Evolutionary conservation across 805 yeast species (phyloP).

Genomic region (Priceomyces haplophilus): DNA sequence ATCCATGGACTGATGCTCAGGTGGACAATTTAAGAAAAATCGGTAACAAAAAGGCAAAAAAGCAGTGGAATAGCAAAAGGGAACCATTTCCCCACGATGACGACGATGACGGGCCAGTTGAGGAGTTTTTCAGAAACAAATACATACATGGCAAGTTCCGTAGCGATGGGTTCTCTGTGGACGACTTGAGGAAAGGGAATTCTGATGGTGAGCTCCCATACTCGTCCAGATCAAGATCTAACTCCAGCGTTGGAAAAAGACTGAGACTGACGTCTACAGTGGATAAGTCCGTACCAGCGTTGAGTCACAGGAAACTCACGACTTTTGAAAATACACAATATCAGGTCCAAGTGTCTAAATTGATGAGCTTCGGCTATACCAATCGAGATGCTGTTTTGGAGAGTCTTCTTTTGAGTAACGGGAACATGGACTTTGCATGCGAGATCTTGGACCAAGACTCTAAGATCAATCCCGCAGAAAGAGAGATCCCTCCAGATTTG

Average conservation of each 20-base stretch:
- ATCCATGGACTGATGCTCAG: slow-evolving; percentile 62
- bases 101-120: slow-evolving; percentile 56
- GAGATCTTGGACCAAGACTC: slow-evolving; percentile 49
- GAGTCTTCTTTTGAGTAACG: slow-evolving; percentile 57
- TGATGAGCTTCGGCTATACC: slow-evolving; percentile 50
- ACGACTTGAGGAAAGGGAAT: slow-evolving; percentile 34
- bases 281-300: slow-evolving; percentile 29
- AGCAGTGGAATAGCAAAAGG: slow-evolving; percentile 64
- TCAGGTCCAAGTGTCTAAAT: slow-evolving; percentile 44
- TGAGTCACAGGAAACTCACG: slow-evolving; percentile 52
- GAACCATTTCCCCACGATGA: slow-evolving; percentile 74
- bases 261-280: slow-evolving; percentile 20
- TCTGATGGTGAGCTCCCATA: slow-evolving; percentile 15
- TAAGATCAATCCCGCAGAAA: slow-evolving; percentile 30
- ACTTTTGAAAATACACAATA: slow-evolving; percentile 52
- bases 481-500: slow-evolving; percentile 47
- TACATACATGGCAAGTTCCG: slow-evolving; percentile 63
- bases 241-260: slow-evolving; percentile 19
- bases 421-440: slow-evolving; percentile 58
- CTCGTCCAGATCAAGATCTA: slow-evolving; percentile 12
- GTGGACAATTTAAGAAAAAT: slow-evolving; percentile 41
- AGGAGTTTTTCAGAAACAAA: slow-evolving; percentile 61
- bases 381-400: slow-evolving; percentile 60
- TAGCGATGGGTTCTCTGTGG: slow-evolving; percentile 32
- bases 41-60: slow-evolving; percentile 63